These are phyloP conservation scores for Vairimorpha necatrix DNA, from an alignment of 371 early-diverging fungal genomes.

Conservation along the genomic window DNA sequence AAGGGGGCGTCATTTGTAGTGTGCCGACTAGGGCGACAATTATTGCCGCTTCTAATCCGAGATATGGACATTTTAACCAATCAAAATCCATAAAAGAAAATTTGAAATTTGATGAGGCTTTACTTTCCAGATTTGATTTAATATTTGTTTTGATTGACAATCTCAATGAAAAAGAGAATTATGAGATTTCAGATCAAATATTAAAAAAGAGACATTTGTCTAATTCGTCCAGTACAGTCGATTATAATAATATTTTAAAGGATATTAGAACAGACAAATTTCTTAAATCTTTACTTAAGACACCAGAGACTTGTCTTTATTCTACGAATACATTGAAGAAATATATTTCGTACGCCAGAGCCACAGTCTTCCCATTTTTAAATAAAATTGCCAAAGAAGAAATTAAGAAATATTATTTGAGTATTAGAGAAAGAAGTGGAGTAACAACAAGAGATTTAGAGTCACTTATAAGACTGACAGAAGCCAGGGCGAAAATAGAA, in stretches of 20 bases:
- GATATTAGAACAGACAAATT: slow-evolving; percentile 3
- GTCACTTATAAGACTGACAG: slow-evolving; percentile 54
- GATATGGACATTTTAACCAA: slow-evolving; percentile 53
- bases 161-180: slow-evolving; percentile 43
- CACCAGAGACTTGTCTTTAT: slow-evolving; percentile 66
- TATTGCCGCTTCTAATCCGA: slow-evolving; percentile 64
- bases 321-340: slow-evolving; percentile 67
- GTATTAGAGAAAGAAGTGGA: slow-evolving; percentile 26
- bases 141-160: slow-evolving; percentile 58
- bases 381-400: slow-evolving; percentile 49
- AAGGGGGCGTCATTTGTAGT: slow-evolving; percentile 63
- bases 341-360: slow-evolving; percentile 62
- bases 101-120: slow-evolving; percentile 49
- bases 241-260: slow-evolving; percentile 2
- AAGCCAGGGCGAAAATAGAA: slow-evolving; percentile 58
- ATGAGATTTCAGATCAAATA: slow-evolving; percentile 37
- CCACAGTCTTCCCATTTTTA: slow-evolving; percentile 54
- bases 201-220: slow-evolving; percentile 26
- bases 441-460: slow-evolving; percentile 55
- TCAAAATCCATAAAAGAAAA: slow-evolving; percentile 63
- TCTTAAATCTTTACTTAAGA: slow-evolving; percentile 52
- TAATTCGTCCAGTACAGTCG: neutral
- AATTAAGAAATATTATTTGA: slow-evolving; percentile 45
- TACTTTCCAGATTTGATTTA: slow-evolving; percentile 62
- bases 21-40: slow-evolving; percentile 58